phyloP scores from a whole-genome alignment of 2,329 filamentous ascomycete species.

The Aspergillus sp. region DNA sequence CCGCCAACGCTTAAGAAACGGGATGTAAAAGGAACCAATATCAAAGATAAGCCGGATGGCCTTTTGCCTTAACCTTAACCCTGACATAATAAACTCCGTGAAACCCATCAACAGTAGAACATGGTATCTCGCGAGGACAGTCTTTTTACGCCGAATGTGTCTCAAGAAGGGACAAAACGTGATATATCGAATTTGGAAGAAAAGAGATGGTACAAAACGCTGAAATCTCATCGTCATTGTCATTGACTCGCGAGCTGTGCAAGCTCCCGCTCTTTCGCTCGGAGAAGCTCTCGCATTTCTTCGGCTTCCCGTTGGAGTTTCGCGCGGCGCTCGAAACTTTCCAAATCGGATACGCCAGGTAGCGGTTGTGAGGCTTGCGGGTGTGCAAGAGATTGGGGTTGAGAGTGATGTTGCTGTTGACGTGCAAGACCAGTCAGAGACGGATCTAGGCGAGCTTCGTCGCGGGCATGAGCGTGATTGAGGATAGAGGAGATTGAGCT shows the following conservation, averaged over 20 bases:
- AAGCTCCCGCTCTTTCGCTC: conserved; percentile 72
- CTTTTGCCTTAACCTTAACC: conserved; percentile 11
- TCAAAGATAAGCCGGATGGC: conserved; percentile 6
- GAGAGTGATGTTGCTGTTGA: conserved; percentile 29
- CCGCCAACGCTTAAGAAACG: conserved; percentile 23
- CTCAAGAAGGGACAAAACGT: conserved; percentile 12
- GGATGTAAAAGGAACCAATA: conserved; percentile 11
- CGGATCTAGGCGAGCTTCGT: conserved; percentile 44
- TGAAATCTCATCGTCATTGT: not conserved
- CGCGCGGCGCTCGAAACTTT: conserved; percentile 60
- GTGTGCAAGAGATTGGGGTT: conserved; percentile 23
- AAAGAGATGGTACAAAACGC: not conserved
- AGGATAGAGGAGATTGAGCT: conserved; percentile 76
- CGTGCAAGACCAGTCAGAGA: conserved; percentile 34
- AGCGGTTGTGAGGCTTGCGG: conserved; percentile 26
- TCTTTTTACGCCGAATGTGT: conserved; percentile 19
- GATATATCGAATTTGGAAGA: not conserved
- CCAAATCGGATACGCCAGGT: conserved; percentile 45
- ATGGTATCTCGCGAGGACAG: conserved; percentile 23
- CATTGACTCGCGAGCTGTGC: conserved; percentile 49
- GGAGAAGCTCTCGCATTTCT: conserved; percentile 69
- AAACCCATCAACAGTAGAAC: conserved; percentile 15
- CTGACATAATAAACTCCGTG: conserved; percentile 14
- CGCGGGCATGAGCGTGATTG: conserved; percentile 52
- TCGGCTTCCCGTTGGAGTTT: conserved; percentile 72